Percentiles rank a stretch among this genome's conserved stretches.
phyloP scores from a whole-genome alignment of 768 basidiomycete genomes.

The Gymnopilus dilepis region DNA sequence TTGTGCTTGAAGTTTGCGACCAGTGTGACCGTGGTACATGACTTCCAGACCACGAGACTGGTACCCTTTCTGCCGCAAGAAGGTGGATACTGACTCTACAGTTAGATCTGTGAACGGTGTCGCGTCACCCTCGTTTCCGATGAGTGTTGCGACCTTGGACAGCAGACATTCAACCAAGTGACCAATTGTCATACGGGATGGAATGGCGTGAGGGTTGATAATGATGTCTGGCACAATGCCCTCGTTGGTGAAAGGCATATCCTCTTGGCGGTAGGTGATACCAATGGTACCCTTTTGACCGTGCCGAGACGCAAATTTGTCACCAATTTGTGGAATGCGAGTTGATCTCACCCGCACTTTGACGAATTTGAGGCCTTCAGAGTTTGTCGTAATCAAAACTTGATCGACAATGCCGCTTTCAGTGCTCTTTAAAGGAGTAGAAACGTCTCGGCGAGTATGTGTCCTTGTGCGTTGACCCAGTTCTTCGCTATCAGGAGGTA shows the following conservation, averaged over 20 bases:
- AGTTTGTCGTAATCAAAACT: constrained; percentile 95
- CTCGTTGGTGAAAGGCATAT: constrained; percentile 98
- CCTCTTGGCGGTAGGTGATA: constrained; percentile 99
- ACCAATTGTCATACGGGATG: constrained; percentile 99
- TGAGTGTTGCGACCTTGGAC: constrained; percentile 94
- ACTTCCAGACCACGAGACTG: constrained; percentile 97
- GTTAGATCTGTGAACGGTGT: constrained; percentile 99
- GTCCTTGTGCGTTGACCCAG: constrained; percentile 93
- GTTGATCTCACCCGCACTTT: constrained; percentile 96
- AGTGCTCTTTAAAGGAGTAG: constrained; percentile 96
- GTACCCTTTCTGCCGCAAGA: constrained; percentile 89
- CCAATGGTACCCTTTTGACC: constrained; percentile 99
- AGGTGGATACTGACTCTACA: constrained; percentile 95
- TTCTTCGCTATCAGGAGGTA: constrained; percentile 96
- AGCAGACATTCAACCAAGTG: constrained; percentile 98
- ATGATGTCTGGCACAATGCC: constrained; percentile 97
- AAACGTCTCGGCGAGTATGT: constrained; percentile 94
- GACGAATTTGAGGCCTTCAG: constrained; percentile 96
- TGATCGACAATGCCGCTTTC: constrained; percentile 98
- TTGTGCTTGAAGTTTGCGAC: constrained; percentile 97
- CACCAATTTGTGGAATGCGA: constrained; percentile 96
- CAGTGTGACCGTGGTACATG: constrained; percentile 99
- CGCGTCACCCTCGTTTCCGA: constrained; percentile 97
- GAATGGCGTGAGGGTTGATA: constrained; percentile 99
- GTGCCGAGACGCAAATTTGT: constrained; percentile 99